Percentiles rank a stretch among this genome's conserved stretches.
phyloP scores from a whole-genome alignment of 2,329 filamentous ascomycete genomes.

The Ophiocordyceps sinensis region DNA sequence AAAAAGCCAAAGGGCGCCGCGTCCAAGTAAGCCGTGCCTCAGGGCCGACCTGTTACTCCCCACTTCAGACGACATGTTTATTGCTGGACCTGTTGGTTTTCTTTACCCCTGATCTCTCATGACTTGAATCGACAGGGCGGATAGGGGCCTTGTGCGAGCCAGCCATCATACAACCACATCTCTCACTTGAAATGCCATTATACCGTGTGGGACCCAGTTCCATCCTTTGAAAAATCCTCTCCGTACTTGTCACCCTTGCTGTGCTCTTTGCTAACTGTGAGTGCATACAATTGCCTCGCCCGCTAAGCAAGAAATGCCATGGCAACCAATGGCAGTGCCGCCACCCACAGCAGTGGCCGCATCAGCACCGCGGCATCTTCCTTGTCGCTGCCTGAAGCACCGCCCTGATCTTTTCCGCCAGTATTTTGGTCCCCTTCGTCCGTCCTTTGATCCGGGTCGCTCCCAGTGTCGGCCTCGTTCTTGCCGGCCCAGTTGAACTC shows the following conservation, averaged over 20 bases:
- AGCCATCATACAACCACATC: neutral
- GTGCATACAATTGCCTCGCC: neutral
- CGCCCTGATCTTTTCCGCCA: slow-evolving; percentile 1
- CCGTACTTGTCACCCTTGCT: neutral
- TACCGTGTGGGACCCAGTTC: slow-evolving; percentile 1
- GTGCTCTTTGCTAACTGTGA: neutral
- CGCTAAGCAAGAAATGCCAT: slow-evolving; percentile 17
- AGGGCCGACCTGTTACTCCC: neutral
- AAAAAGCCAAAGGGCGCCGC: neutral
- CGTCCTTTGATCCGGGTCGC: slow-evolving; percentile 1
- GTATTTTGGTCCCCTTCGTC: neutral
- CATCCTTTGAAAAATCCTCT: slow-evolving; percentile 4
- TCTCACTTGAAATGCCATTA: neutral
- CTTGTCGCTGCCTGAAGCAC: slow-evolving; percentile 7
- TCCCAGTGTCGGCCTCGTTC: slow-evolving; percentile 23
- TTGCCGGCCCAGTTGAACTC: slow-evolving; percentile 30
- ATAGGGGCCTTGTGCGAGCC: neutral
- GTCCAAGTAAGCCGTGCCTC: neutral
- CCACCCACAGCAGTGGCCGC: slow-evolving; percentile 18
- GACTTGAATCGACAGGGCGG: neutral
- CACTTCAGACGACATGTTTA: neutral
- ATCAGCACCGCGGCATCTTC: slow-evolving; percentile 14
- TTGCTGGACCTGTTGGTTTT: neutral
- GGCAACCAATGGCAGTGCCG: slow-evolving; percentile 17
- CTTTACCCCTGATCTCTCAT: neutral